Evolutionary conservation across 106 monocot genomes (phyloP), one percentile per base, ranked within the genome.

Genomic region (Apostasia ramifera): DNA sequence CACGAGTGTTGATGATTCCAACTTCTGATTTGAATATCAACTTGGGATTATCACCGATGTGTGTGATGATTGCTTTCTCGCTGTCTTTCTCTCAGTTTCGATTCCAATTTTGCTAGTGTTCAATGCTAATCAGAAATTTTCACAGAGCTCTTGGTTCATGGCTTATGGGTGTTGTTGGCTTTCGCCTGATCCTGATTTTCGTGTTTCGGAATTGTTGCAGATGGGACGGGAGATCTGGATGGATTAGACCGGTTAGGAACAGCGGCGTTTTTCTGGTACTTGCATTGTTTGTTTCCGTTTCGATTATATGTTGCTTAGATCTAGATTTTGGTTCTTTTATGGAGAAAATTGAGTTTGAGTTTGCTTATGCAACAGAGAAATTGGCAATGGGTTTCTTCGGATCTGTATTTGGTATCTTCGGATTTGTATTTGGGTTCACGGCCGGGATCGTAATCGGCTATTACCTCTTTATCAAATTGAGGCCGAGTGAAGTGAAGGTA

Each of bases 381-480:
- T 63, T 56, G 38, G 77, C 66, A 69, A 87, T 84, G 87, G 81
- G 84, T 42, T 74, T 81, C 38, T 70, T 83, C 38, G 75, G 84
- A 64, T 45, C 78, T 45, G 63, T 81, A 55, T 43, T 81, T 58
- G 86, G 83, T 60, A 74, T 81, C 60, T 86, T 73, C 41, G 90
- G 90, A 45, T 86, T 91, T 44, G 79, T 81, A 6, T 42, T 84
- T 49, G 90, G 90, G 43, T 45, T 86, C 52, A 38, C 79, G 2
- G 70, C 63, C 39, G 90, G 90, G 43, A 38, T 86, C 14, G 79
- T 91, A 44, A 72, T 86, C 44, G 90, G 86, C 1, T 86, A 86
- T 66, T 91, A 74, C 73, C 74, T 91, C 71, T 91, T 91, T 74
- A 91, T 86, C 75, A 84, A 81, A 79, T 77, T 52, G 63, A 86